Percentiles rank a stretch among this genome's conserved stretches.
These are phyloP conservation scores for Globisporangium radiosum DNA, from an alignment of 352 stramenopile genomes.

Conservation along the genomic window DNA sequence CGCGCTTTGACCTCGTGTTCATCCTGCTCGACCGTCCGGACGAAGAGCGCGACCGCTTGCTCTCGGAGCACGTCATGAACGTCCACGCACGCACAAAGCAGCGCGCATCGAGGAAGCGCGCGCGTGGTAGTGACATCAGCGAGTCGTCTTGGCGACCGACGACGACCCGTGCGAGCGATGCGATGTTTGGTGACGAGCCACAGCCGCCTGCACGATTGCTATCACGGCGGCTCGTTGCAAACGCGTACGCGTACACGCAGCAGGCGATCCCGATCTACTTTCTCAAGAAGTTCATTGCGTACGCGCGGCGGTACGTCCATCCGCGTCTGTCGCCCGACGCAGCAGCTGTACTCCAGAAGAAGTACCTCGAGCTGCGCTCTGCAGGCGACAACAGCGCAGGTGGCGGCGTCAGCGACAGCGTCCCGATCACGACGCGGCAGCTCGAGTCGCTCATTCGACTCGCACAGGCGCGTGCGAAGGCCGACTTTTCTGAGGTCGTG, in stretches of 20 bases:
- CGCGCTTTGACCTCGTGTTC: slow-evolving; percentile 97
- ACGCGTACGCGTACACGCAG: slow-evolving; percentile 38
- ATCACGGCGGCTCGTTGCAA: slow-evolving; percentile 46
- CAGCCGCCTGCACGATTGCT: slow-evolving; percentile 16
- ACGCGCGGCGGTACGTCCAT: slow-evolving; percentile 93
- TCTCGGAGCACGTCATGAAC: slow-evolving; percentile 96
- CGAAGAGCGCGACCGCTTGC: slow-evolving; percentile 86
- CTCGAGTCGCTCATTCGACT: slow-evolving; percentile 92
- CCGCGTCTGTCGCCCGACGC: slow-evolving; percentile 72
- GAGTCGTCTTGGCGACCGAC: slow-evolving; percentile 17
- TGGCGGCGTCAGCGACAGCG: slow-evolving; percentile 59
- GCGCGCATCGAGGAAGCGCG: slow-evolving; percentile 22
- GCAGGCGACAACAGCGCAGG: slow-evolving; percentile 41
- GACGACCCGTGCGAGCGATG: slow-evolving; percentile 5
- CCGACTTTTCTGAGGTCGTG: slow-evolving; percentile 92
- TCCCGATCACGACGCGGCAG: slow-evolving; percentile 94
- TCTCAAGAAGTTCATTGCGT: slow-evolving; percentile 96
- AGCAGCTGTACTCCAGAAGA: slow-evolving; percentile 67
- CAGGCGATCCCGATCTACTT: slow-evolving; percentile 67
- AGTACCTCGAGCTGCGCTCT: slow-evolving; percentile 86
- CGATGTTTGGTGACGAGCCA: slow-evolving; percentile 8
- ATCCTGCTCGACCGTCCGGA: slow-evolving; percentile 94
- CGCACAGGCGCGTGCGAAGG: slow-evolving; percentile 90
- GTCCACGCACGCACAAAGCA: slow-evolving; percentile 40
- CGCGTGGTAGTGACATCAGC: slow-evolving; percentile 13